Conservation (phyloP, 768 basidiomycete species). For the Podaxis sp. region DNA sequence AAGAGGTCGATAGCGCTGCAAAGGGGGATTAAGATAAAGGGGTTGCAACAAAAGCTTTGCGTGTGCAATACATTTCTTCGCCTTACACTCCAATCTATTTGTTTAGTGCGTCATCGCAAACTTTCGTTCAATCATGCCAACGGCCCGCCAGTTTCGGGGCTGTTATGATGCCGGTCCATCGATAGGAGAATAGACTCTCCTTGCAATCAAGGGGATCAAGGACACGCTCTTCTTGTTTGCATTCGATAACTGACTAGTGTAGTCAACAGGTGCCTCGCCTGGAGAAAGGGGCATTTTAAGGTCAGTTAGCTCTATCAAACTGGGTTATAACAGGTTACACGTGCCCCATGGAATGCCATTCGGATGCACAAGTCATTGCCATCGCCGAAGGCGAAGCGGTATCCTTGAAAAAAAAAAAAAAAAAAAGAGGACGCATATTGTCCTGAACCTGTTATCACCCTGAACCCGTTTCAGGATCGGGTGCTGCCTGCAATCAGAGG, state of each 20-base stretch:
- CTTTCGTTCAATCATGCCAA: background rate
- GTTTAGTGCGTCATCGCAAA: background rate
- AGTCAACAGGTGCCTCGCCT: background rate
- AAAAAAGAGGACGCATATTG: background rate
- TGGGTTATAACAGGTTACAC: background rate
- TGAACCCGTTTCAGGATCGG: background rate
- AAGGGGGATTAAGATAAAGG: background rate
- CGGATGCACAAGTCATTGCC: background rate
- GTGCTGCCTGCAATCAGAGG: background rate
- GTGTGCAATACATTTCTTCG: background rate
- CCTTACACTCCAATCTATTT: background rate
- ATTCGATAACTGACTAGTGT: background rate
- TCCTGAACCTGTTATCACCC: background rate
- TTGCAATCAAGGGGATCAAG: background rate
- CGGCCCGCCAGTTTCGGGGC: background rate
- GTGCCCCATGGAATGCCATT: background rate
- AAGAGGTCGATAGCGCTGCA: constrained; percentile 3
- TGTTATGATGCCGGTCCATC: background rate
- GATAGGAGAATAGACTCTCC: background rate
- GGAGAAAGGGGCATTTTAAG: background rate
- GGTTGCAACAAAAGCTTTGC: background rate
- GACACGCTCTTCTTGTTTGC: background rate
- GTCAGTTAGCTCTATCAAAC: background rate
- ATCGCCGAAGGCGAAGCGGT: background rate
- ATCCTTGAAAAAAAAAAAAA: background rate